phyloP scores from a whole-genome alignment of 2,329 filamentous ascomycete genomes.

The Verticillium tricorpus region DNA sequence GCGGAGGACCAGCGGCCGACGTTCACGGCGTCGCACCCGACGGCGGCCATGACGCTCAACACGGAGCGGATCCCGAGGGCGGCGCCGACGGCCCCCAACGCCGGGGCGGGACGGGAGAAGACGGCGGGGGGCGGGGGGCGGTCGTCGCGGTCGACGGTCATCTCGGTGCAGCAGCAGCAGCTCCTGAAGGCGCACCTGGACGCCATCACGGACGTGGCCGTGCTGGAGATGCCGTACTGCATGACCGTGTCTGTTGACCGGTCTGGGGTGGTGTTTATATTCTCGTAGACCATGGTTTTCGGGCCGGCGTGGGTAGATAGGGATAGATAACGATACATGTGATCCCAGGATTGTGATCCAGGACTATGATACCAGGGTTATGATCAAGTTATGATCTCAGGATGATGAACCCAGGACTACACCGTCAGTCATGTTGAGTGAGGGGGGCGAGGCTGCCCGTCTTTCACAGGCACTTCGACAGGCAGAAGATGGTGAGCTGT shows the following conservation, averaged over 20 bases:
- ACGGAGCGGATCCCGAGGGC: slow-evolving; percentile 53
- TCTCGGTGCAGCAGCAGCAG: slow-evolving; percentile 82
- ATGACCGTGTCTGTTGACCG: slow-evolving; percentile 92
- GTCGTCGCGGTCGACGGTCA: slow-evolving; percentile 73
- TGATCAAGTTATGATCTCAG: neutral
- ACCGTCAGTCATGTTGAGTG: neutral
- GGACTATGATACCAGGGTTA: neutral
- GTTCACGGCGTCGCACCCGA: slow-evolving; percentile 62
- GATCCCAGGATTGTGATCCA: neutral
- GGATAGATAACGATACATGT: slow-evolving; percentile 9
- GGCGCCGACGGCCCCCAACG: slow-evolving; percentile 24
- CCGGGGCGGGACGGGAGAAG: slow-evolving; percentile 23
- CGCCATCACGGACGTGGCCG: slow-evolving; percentile 78
- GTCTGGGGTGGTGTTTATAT: slow-evolving; percentile 85
- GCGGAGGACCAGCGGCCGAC: slow-evolving; percentile 67
- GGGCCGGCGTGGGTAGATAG: neutral
- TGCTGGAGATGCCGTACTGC: slow-evolving; percentile 83
- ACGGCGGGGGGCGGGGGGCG: slow-evolving; percentile 23
- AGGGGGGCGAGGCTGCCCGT: too few species aligned
- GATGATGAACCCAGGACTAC: neutral
- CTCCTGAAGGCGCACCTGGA: slow-evolving; percentile 84
- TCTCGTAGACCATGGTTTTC: slow-evolving; percentile 21
- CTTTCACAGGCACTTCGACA: too few species aligned
- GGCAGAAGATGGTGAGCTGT: too few species aligned
- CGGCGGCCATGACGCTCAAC: slow-evolving; percentile 59